phyloP scores from a whole-genome alignment of 257 asterid species.

The Nicotiana sylvestris region DNA sequence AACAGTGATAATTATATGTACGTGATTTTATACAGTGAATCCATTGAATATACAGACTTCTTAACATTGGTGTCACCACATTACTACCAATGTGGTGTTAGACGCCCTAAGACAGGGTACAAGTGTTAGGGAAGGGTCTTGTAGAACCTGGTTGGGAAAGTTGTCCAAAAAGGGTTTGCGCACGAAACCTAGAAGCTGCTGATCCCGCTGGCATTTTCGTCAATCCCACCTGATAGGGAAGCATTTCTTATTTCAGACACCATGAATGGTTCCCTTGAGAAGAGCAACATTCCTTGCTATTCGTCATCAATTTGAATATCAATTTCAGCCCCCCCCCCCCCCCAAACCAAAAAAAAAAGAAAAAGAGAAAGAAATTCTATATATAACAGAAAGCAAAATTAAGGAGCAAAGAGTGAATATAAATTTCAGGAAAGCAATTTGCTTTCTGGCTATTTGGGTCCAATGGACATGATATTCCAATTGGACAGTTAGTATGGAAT shows the following conservation, averaged over 20 bases:
- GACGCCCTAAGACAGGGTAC: neutral
- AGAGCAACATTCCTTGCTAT: neutral
- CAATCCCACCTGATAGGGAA: neutral
- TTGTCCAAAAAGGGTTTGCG: neutral
- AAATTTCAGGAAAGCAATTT: neutral
- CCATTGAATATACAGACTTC: neutral
- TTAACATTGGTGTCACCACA: neutral
- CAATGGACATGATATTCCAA: neutral
- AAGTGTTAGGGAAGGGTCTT: neutral
- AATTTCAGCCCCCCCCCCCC: too few species aligned
- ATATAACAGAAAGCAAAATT: too few species aligned
- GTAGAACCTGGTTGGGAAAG: neutral
- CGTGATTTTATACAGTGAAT: neutral
- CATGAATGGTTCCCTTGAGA: neutral
- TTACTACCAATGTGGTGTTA: neutral
- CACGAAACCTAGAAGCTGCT: neutral
- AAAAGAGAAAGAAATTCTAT: too few species aligned
- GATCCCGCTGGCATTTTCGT: neutral
- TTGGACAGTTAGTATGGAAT: neutral
- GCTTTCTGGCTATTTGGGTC: neutral
- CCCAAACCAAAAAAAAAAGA: too few species aligned
- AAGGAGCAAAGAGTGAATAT: too few species aligned
- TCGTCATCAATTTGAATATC: neutral
- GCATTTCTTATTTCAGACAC: neutral
- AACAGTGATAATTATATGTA: neutral